Percentiles rank a stretch among this genome's conserved stretches.
These are phyloP conservation scores for Entamoeba dispar DNA, from an alignment of 208 protist species.

Conservation along the genomic window DNA sequence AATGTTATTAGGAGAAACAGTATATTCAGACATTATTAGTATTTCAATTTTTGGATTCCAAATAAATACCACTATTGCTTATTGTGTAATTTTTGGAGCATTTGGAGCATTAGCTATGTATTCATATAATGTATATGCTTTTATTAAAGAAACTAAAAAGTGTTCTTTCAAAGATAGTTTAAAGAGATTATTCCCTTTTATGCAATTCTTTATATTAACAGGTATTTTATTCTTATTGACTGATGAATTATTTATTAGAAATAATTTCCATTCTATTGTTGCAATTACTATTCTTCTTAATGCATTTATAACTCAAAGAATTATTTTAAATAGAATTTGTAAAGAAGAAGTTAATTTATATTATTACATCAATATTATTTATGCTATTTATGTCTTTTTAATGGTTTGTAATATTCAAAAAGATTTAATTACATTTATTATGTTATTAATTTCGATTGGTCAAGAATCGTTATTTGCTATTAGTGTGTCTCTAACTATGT, in stretches of 20 bases:
- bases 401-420: background rate
- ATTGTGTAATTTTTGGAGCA: background rate
- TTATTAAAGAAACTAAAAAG: background rate
- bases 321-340: constrained; percentile 3
- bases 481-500: background rate
- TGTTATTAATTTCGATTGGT: background rate
- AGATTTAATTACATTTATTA: background rate
- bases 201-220: background rate
- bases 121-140: background rate
- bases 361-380: background rate
- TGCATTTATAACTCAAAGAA: background rate
- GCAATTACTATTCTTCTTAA: background rate
- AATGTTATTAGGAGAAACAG: background rate
- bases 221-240: background rate
- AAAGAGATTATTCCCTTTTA: background rate
- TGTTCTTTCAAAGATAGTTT: background rate
- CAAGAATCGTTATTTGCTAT: background rate
- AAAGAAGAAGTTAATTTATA: background rate
- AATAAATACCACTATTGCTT: background rate
- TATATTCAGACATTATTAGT: background rate
- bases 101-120: background rate
- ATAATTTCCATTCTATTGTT: background rate
- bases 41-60: background rate
- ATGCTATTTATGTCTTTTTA: background rate
- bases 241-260: background rate